Percentiles rank a stretch among this genome's conserved stretches.
Evolutionary conservation across 2,329 filamentous ascomycete species (phyloP).

Genomic region (Microdochium bolleyi): DNA sequence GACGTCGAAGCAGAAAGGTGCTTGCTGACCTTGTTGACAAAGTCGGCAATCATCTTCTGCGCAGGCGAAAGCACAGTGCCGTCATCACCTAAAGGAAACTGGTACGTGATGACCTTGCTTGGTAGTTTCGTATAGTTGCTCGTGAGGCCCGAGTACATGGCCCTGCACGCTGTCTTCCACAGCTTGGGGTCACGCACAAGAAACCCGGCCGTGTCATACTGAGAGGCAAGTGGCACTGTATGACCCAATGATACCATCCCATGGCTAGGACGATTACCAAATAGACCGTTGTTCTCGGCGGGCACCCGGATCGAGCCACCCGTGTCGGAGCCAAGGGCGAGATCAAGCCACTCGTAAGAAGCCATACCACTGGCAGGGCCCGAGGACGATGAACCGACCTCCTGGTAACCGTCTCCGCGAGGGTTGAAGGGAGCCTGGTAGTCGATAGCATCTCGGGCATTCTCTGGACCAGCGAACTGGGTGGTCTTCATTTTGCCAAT

Average conservation of each 20-base stretch:
- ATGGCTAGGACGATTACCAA: conserved; percentile 20
- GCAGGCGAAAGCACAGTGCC: too few relatives aligned
- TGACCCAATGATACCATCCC: conserved; percentile 15
- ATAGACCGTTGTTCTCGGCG: conserved; percentile 20
- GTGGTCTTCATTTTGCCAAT: conserved; percentile 37
- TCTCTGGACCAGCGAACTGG: conserved; percentile 32
- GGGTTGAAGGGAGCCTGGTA: conserved; percentile 31
- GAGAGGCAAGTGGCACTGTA: conserved; percentile 14
- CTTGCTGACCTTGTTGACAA: background rate
- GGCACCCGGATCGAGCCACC: conserved; percentile 22
- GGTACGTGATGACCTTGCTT: background rate
- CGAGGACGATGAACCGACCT: conserved; percentile 30
- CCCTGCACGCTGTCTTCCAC: background rate
- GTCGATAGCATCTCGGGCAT: conserved; percentile 33
- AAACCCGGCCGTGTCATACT: conserved; percentile 20
- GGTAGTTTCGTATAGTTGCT: background rate
- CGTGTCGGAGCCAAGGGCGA: conserved; percentile 23
- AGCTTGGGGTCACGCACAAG: conserved; percentile 9
- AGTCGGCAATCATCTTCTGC: background rate
- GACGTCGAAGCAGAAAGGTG: conserved; percentile 10
- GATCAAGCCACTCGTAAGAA: conserved; percentile 23
- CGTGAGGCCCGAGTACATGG: conserved; percentile 17
- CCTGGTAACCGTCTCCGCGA: conserved; percentile 36
- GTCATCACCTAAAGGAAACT: background rate
- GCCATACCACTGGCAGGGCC: conserved; percentile 25